These are phyloP conservation scores for Russula virescens DNA, from an alignment of 768 basidiomycete species.

Conservation along the genomic window DNA sequence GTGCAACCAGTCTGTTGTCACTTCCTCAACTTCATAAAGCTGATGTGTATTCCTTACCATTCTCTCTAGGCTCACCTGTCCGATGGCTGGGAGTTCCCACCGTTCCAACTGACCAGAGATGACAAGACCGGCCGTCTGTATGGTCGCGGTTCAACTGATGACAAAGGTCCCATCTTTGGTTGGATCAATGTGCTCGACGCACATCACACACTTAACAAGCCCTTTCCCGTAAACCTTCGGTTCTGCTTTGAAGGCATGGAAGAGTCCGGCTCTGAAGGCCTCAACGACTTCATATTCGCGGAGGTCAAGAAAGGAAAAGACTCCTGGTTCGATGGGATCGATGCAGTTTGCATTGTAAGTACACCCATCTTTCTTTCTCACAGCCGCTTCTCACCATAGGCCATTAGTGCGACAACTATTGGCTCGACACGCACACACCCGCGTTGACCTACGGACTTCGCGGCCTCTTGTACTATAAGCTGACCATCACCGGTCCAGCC, in stretches of 20 bases:
- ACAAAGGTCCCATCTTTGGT: conserved; percentile 85
- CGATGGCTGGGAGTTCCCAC: conserved; percentile 88
- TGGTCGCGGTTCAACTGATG: conserved; percentile 85
- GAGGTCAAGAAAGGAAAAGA: conserved; percentile 62
- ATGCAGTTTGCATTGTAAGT: conserved; percentile 84
- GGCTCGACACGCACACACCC: conserved; percentile 79
- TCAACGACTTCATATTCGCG: conserved; percentile 76
- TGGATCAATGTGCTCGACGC: conserved; percentile 91
- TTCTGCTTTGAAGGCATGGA: conserved; percentile 99
- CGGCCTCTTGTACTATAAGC: conserved; percentile 81
- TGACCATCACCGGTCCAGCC: conserved; percentile 76
- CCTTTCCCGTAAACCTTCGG: conserved; percentile 83
- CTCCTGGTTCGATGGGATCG: conserved; percentile 81
- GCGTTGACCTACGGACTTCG: conserved; percentile 84
- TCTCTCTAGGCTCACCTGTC: conserved; percentile 36
- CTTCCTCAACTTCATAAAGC: neutral
- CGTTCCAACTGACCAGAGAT: conserved; percentile 64
- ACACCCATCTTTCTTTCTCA: neutral
- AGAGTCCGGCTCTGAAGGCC: conserved; percentile 85
- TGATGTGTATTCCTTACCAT: neutral
- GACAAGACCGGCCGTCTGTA: conserved; percentile 56
- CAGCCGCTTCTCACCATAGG: neutral
- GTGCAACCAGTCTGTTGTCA: conserved; percentile 71
- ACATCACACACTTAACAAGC: conserved; percentile 57
- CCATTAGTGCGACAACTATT: conserved; percentile 83